Evolutionary conservation across 768 basidiomycete species (phyloP).

Genomic region (Collybia sordida): DNA sequence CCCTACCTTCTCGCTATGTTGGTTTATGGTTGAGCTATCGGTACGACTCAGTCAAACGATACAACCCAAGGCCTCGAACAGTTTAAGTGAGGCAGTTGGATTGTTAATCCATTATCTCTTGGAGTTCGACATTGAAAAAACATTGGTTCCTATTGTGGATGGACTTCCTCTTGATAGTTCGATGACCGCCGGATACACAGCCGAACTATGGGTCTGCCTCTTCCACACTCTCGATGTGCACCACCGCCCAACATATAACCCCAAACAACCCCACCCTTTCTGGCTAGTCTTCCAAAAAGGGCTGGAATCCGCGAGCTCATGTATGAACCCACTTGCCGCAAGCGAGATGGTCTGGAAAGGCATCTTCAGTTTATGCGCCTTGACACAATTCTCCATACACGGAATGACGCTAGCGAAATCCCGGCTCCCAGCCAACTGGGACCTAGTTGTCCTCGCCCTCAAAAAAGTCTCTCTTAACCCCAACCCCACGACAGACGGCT

Average conservation of each 20-base stretch:
- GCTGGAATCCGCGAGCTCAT: slow-evolving; percentile 22
- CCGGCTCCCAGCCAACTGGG: slow-evolving; percentile 63
- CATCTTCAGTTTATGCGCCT: slow-evolving; percentile 65
- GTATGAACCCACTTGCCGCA: slow-evolving; percentile 35
- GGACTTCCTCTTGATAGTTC: slow-evolving; percentile 33
- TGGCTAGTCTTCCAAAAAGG: slow-evolving; percentile 43
- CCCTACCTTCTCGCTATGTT: slow-evolving; percentile 46
- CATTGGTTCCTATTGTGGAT: slow-evolving; percentile 38
- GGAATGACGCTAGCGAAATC: slow-evolving; percentile 34
- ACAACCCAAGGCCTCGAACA: slow-evolving; percentile 10
- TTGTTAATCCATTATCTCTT: slow-evolving; percentile 53
- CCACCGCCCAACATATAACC: slow-evolving; percentile 9
- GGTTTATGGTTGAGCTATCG: slow-evolving; percentile 65
- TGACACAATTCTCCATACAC: slow-evolving; percentile 74
- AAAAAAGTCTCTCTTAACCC: slow-evolving; percentile 56
- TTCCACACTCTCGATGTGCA: slow-evolving; percentile 51
- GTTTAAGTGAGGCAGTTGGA: slow-evolving; percentile 28
- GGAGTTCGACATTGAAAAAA: slow-evolving; percentile 47
- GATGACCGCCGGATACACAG: slow-evolving; percentile 38
- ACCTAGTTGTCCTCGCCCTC: slow-evolving; percentile 56
- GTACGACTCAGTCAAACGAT: slow-evolving; percentile 31
- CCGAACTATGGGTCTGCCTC: slow-evolving; percentile 76
- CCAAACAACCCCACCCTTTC: slow-evolving; percentile 32
- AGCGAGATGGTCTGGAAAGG: slow-evolving; percentile 76
- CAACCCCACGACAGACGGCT: slow-evolving; percentile 41